Percentiles rank a stretch among this genome's conserved stretches.
Conservation (phyloP, 371 early-diverging fungal genomes). For the Encephalitozoon romaleae region DNA sequence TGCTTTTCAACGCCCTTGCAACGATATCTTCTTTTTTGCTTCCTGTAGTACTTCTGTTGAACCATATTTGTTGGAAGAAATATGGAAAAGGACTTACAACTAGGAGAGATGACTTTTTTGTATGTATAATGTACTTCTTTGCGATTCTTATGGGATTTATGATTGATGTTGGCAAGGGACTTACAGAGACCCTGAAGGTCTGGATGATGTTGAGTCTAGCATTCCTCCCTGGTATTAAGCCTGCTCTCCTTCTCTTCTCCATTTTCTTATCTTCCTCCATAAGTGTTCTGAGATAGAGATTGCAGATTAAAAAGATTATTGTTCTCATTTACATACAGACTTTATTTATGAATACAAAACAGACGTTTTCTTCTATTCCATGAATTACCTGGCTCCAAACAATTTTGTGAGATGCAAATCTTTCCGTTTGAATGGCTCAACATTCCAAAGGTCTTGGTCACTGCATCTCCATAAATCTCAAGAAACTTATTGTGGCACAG, state of each 20-base stretch:
- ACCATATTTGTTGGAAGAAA: background rate
- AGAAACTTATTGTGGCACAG: background rate
- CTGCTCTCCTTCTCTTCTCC: background rate
- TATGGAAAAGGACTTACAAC: background rate
- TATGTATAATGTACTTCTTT: background rate
- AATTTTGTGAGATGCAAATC: background rate
- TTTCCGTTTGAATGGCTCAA: background rate
- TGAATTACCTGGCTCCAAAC: background rate
- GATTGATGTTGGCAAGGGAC: background rate
- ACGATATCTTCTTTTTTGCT: background rate
- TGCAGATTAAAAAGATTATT: background rate
- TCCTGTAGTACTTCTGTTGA: background rate
- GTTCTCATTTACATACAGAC: background rate
- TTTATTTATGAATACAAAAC: slow-evolving; percentile 17
- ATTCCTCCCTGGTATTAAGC: background rate
- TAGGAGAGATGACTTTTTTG: background rate
- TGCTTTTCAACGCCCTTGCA: background rate
- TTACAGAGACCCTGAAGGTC: background rate
- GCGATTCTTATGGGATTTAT: background rate
- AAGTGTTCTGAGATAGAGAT: background rate
- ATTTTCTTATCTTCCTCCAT: background rate
- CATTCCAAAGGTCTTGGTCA: slow-evolving; percentile 3
- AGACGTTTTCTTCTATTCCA: background rate
- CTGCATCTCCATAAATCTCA: background rate
- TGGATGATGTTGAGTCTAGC: background rate